Evolutionary conservation across 2,329 filamentous ascomycete species (phyloP).

Genomic region (Escovopsis sp.): DNA sequence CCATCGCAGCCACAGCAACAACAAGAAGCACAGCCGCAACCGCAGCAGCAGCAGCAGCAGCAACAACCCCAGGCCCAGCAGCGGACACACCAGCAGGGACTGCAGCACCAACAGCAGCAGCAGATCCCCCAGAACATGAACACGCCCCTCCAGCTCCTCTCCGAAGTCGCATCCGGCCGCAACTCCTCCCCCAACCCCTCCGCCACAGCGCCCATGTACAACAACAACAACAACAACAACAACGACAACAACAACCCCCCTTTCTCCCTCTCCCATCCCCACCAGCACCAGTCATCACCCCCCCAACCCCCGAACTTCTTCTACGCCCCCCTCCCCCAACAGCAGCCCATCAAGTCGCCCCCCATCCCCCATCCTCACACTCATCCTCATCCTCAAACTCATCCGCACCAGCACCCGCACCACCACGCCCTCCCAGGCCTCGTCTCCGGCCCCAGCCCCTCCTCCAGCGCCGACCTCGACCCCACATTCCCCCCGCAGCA

Average conservation of each 20-base stretch:
- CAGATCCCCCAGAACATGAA: conserved; percentile 22
- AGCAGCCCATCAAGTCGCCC: not conserved
- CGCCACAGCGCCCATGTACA: no score
- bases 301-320: conserved; percentile 20
- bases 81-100: not conserved
- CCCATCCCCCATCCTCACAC: not conserved
- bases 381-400: conserved; percentile 1
- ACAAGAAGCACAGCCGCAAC: no score
- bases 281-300: conserved; percentile 11
- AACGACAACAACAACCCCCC: no score
- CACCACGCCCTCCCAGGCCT: conserved; percentile 2
- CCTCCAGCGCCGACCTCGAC: conserved; percentile 13
- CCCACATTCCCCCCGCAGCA: conserved; percentile 6
- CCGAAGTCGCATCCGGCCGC: conserved; percentile 38
- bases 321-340: conserved; percentile 16
- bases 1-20: no score
- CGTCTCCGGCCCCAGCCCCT: conserved; percentile 10
- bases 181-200: conserved; percentile 9
- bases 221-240: conserved; percentile 6
- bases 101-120: conserved; percentile 6
- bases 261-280: not conserved
- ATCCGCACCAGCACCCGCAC: no score
- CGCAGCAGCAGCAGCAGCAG: no score
- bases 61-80: no score
- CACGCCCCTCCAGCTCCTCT: conserved; percentile 41